A percentile compares a stretch with the other conserved stretches of the same genome.
phyloP scores from a whole-genome alignment of 768 basidiomycete genomes.

The Mycena metata region DNA sequence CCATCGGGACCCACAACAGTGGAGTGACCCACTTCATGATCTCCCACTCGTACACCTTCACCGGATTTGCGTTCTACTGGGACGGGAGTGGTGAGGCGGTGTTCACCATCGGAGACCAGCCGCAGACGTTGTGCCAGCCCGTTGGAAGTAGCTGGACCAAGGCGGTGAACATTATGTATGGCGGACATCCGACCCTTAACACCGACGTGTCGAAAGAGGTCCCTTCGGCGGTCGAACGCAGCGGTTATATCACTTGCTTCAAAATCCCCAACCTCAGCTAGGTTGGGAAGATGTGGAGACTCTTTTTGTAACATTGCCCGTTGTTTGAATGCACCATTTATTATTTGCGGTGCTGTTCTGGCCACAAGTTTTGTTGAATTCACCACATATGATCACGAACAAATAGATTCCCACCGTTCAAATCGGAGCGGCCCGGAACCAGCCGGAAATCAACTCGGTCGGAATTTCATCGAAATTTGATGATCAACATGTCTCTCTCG shows the following conservation, averaged over 20 bases:
- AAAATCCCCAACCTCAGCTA: too few species aligned
- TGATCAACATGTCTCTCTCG: too few species aligned
- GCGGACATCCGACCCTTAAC: not conserved
- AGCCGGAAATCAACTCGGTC: too few species aligned
- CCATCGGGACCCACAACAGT: not conserved
- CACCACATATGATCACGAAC: too few species aligned
- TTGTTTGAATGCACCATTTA: too few species aligned
- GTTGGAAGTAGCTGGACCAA: not conserved
- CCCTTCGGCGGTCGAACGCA: not conserved
- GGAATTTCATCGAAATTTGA: too few species aligned
- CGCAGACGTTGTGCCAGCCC: not conserved
- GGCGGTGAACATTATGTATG: not conserved
- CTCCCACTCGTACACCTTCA: constrained; percentile 24
- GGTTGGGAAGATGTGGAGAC: too few species aligned
- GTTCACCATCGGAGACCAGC: not conserved
- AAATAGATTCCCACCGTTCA: too few species aligned
- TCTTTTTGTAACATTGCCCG: too few species aligned
- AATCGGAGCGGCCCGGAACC: too few species aligned
- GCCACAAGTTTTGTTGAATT: too few species aligned
- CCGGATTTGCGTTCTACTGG: constrained; percentile 13
- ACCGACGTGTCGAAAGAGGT: not conserved
- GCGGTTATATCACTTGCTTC: constrained; percentile 15
- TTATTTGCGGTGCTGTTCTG: too few species aligned
- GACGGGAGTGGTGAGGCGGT: not conserved
- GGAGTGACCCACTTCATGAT: constrained; percentile 15